Evolutionary conservation across 2,329 filamentous ascomycete genomes (phyloP).

Genomic region (Amauroascus verrucosus): DNA sequence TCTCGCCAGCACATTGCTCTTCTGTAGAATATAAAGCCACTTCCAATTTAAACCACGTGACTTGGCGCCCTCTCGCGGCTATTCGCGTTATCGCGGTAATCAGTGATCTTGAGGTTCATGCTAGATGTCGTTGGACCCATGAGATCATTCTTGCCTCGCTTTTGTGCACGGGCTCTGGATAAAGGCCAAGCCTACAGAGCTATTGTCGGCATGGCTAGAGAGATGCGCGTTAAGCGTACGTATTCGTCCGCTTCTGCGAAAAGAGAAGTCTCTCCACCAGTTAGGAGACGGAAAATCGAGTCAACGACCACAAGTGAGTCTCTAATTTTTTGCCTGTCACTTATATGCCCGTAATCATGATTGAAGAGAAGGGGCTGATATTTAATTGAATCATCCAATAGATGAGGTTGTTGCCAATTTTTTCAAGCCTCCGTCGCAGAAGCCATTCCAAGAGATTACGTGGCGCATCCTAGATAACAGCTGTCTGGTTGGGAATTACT

Average conservation of each 20-base stretch:
- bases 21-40: background rate
- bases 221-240: constrained; percentile 8
- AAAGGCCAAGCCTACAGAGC: background rate
- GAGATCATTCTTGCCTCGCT: background rate
- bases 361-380: background rate
- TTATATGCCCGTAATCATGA: background rate
- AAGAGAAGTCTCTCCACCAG: constrained; percentile 47
- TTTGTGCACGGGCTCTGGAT: background rate
- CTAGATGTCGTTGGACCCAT: background rate
- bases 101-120: no score
- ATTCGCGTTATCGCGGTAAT: no score
- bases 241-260: background rate
- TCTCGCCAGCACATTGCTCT: no score
- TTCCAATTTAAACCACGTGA: background rate
- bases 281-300: constrained; percentile 44
- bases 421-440: constrained; percentile 79
- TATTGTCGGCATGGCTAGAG: background rate
- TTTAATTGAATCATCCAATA: constrained; percentile 1
- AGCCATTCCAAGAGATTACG: constrained; percentile 62
- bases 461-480: constrained; percentile 61
- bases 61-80: background rate
- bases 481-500: constrained; percentile 66
- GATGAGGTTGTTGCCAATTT: constrained; percentile 60
- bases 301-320: constrained; percentile 45
- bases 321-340: background rate